Evolutionary conservation across 805 yeast genomes (phyloP), one percentile per base, ranked within the genome.

Genomic region (Pichia rugopelliculosa): DNA sequence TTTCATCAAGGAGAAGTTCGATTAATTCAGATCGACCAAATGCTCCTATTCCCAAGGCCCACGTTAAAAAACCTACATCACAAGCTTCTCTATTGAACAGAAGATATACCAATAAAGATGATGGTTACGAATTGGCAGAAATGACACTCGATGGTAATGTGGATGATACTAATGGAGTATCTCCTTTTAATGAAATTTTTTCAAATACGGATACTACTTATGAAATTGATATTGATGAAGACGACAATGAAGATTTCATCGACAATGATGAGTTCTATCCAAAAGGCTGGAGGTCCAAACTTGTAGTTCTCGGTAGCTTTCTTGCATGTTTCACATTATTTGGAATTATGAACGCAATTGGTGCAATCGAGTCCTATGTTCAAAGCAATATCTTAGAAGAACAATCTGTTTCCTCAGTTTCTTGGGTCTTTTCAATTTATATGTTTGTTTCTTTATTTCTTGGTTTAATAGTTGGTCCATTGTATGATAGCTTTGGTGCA

Each of bases 351-450:
- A 81, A 80, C 58, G 64, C 82, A 6, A 65, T 75, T 18, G 87
- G 87, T 53, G 86, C 79, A 5, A 70, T 82, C 37, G 82, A 82
- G 61, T 72, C 82, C 0, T 79, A 79, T 54, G 70, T 82, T 8
- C 73, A 80, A 21, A 66, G 64, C 12, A 73, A 82, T 59, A 86
- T 81, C 58, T 64, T 82, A 50, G 64, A 65, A 0, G 53, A 71
- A 39, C 65, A 67, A 6, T 58, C 68, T 5, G 69, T 79, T 4
- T 71, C 82, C 1, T 64, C 77, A 1, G 71, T 80, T 9, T 75
- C 85, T 2, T 82, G 88, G 88, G 74, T 82, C 30, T 82, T 82
- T 54, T 80, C 87, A 0, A 59, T 82, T 34, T 76, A 71, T 57
- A 63, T 75, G 48, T 75, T 79, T 38, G 59, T 80, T 15, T 68